Base-by-base conservation (phyloP, 805 yeast species). In the Candida palmyrensis region DNA sequence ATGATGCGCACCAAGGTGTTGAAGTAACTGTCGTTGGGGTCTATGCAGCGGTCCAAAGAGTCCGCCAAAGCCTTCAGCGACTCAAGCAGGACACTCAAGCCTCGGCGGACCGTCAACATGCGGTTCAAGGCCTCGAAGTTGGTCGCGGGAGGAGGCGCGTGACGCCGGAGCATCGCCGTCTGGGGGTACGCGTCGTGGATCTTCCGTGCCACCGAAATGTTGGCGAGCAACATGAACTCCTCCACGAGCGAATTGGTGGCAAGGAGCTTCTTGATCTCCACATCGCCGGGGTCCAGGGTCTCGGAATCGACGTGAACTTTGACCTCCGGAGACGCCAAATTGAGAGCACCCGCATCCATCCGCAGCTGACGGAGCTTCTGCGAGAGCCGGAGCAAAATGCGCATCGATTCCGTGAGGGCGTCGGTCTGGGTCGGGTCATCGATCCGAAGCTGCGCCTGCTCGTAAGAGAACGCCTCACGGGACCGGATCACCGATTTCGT, bases 151-250 rank as follows among this genome's bases (percentile, higher is more conserved):
- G 99, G 98, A n/a, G 96, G 75, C 7, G 89, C 95, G 56, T 92
- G 99, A 51, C 98, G 80, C 74, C 98, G 82, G 39, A 92, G 66
- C 97, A 92, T 87, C 6, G 99, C 98, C 3, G 96, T 89, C 58
- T 92, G 98, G 4, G 98, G 98, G 55, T 81, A 89, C 3, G 95
- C 81, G 32, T 87, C 94, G 59, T 78, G 86, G 29, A 92, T 92
- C 58, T 85, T 87, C 50, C 84, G 73, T 3, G 98, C 98, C 16
- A 92, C 99, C 5, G 95, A 82, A 34, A 90, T 90, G 54, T 92
- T 92, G 33, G 97, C 99, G 45, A 94, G 70, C 72, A 92, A 73
- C 99, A 92, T 92, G 60, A 92, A 92, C 61, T 92, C 99, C 58
- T 92, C 99, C 37, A 92, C 99, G 32, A 92, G 67, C 2, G 98